These are phyloP conservation scores for Arachnopeziza araneosa DNA, from an alignment of 2,329 filamentous ascomycete species.

Conservation along the genomic window DNA sequence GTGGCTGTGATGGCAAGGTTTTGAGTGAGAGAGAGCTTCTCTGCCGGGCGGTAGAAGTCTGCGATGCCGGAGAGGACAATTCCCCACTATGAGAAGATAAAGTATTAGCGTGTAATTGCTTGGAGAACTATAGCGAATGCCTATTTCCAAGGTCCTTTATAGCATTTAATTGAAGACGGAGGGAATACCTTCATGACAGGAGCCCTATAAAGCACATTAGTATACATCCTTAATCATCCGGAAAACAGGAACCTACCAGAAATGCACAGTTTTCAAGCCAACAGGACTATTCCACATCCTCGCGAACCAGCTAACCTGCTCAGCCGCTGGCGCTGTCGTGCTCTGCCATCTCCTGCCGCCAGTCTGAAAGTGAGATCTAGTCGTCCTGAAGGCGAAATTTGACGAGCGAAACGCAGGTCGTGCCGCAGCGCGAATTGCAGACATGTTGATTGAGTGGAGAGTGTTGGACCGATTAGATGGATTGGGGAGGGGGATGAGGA, in stretches of 20 bases:
- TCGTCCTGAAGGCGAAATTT: not conserved
- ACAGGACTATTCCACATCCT: constrained; percentile 79
- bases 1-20: constrained; percentile 87
- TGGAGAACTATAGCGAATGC: not conserved
- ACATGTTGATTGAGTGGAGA: not conserved
- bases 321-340: constrained; percentile 42
- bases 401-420: not conserved
- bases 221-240: not conserved
- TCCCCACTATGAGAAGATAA: constrained; percentile 58
- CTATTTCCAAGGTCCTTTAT: not conserved
- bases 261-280: constrained; percentile 91
- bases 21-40: constrained; percentile 89
- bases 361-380: not conserved
- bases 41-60: constrained; percentile 85
- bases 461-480: not conserved
- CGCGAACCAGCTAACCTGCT: constrained; percentile 55
- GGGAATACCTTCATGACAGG: constrained; percentile 78
- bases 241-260: constrained; percentile 61
- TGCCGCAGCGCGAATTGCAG: not conserved
- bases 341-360: constrained; percentile 63
- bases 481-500: not conserved
- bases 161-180: not conserved
- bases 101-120: not conserved
- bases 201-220: constrained; percentile 51
- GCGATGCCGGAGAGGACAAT: constrained; percentile 88